Conservation (phyloP, 2,329 filamentous ascomycete genomes). For the Stachybotrys elegans region DNA sequence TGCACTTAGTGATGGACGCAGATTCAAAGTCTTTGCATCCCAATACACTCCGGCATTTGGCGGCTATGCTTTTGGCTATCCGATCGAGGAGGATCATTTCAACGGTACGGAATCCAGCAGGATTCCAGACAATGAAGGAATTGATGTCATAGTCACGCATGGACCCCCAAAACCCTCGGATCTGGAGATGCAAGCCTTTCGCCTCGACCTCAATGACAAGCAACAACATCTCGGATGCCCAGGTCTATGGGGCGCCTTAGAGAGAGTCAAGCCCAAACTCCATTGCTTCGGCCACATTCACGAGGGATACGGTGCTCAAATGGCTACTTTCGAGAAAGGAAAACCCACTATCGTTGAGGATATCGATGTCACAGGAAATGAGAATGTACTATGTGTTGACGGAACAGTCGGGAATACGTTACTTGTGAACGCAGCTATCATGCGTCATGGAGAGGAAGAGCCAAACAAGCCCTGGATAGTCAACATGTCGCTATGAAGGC, state of each 20-base stretch:
- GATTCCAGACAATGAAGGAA: slow-evolving; percentile 8
- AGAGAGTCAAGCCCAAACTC: slow-evolving; percentile 13
- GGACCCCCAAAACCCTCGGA: slow-evolving; percentile 19
- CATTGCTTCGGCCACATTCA: slow-evolving; percentile 20
- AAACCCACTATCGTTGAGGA: background rate
- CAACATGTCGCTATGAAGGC: too few species aligned
- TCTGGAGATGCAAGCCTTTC: slow-evolving; percentile 9
- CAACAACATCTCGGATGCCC: slow-evolving; percentile 14
- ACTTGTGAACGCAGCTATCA: slow-evolving; percentile 4
- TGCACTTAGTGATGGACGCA: slow-evolving; percentile 29
- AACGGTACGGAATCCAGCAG: background rate
- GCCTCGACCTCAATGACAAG: slow-evolving; percentile 24
- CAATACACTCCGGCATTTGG: slow-evolving; percentile 31
- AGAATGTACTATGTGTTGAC: background rate
- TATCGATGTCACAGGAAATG: background rate
- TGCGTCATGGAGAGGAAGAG: slow-evolving; percentile 2
- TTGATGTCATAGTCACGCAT: slow-evolving; percentile 19
- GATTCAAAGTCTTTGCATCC: slow-evolving; percentile 33
- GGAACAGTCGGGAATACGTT: background rate
- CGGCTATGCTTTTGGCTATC: slow-evolving; percentile 36
- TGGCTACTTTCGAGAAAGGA: slow-evolving; percentile 11
- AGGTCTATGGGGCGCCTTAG: slow-evolving; percentile 12
- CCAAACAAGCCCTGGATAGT: slow-evolving; percentile 5
- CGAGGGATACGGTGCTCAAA: slow-evolving; percentile 23
- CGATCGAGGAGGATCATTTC: slow-evolving; percentile 10